Base-by-base conservation (phyloP, 2,329 filamentous ascomycete species). In the Paracamarosporium sp. region DNA sequence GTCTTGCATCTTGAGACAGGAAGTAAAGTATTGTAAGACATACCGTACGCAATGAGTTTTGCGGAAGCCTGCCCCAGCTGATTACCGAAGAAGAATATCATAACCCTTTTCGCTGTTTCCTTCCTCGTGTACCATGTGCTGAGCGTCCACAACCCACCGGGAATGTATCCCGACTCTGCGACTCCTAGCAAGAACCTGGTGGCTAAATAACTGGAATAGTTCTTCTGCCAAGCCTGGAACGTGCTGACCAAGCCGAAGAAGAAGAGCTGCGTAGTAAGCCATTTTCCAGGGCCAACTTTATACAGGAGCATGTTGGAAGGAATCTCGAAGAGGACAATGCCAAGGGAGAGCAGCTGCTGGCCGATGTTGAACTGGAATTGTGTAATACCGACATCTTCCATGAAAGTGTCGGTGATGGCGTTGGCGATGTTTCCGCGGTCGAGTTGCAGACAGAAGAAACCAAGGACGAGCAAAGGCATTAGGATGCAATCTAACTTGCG, bases 71-170 rank as follows among this genome's bases (percentile, higher is more conserved):
- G n/a, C n/a, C n/a, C n/a, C n/a, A n/a, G n/a, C n/a, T n/a, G n/a
- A n/a, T 36, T 41, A 5, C 11, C 38, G 13, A 41, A 80, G 65
- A 3, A 36, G 33, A 80, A 80, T 50, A 77, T 77, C 2, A 73
- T 73, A n/a, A 80, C 62, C 2, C 79, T 70, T 27, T 76, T 73
- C 0, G 78, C 75, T 1, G 79, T 66, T 58, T 80, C 79, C 1
- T 55, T 45, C 60, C 70, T 41, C 59, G 85, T 92, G 77, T 91
- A 92, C 76, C 76, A 89, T 90, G 75, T 92, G 90, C 3, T 85
- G 85, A 25, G 91, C 78, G 76, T 88, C 90, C 0, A 89, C 74
- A 33, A 88, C 80, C 38, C 83, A 50, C 86, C 85, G 0, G 85
- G 85, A 41, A 88, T 87, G 61, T 87, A 88, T 1, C 77, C 77